Conservation (phyloP, 2,329 filamentous ascomycete species). For the Fusarium heterosporum region DNA sequence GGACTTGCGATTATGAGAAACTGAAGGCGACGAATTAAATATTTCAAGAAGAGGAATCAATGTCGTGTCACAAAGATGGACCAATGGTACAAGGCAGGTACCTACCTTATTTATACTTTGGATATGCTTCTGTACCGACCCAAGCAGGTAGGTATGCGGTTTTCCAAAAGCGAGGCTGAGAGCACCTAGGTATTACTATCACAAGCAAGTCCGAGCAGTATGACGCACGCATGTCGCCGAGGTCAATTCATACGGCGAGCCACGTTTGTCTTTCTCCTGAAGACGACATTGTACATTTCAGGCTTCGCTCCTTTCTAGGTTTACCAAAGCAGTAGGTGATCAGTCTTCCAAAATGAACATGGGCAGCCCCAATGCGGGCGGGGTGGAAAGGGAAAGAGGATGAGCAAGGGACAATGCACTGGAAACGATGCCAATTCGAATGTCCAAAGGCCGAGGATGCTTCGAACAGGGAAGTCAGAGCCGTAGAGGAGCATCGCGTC, state of each 20-base stretch:
- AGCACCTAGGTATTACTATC: slow-evolving; percentile 7
- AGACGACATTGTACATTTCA: background rate
- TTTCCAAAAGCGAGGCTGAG: background rate
- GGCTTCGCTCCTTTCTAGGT: slow-evolving; percentile 1
- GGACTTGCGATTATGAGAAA: background rate
- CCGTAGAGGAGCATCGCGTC: slow-evolving; percentile 7
- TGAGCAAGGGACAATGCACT: slow-evolving; percentile 6
- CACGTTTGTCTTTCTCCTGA: slow-evolving; percentile 1
- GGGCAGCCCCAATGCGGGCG: slow-evolving; percentile 15
- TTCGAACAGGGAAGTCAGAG: slow-evolving; percentile 32
- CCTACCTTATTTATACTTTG: background rate
- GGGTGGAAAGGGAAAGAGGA: slow-evolving; percentile 13
- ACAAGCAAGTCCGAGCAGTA: slow-evolving; percentile 35
- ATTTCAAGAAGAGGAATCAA: background rate
- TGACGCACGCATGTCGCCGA: slow-evolving; percentile 26
- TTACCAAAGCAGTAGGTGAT: slow-evolving; percentile 28
- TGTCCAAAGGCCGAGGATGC: slow-evolving; percentile 3
- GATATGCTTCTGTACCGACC: background rate
- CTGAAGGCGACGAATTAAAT: background rate
- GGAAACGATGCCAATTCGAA: slow-evolving; percentile 3
- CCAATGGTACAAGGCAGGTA: no score
- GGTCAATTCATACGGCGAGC: slow-evolving; percentile 16
- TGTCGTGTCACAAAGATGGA: background rate
- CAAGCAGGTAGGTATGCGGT: background rate
- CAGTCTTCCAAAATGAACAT: background rate